These are phyloP conservation scores for Tuber calosporum DNA, from an alignment of 495 filamentous ascomycete species.

Conservation along the genomic window DNA sequence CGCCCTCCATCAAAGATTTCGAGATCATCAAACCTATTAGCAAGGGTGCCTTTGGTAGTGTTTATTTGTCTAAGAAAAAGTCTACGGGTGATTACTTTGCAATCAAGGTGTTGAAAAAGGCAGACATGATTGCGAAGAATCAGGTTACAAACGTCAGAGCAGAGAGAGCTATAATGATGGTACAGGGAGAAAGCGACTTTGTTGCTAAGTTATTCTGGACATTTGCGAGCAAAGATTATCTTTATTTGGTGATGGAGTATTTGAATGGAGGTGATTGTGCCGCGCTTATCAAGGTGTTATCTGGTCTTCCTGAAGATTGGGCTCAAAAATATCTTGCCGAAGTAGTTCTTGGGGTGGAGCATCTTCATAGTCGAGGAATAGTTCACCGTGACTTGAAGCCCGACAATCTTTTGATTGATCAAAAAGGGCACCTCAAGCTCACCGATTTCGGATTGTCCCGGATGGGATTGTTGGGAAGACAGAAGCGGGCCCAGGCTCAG, in stretches of 20 bases:
- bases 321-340: slow-evolving; percentile 93
- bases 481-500: slow-evolving; percentile 78
- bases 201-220: slow-evolving; percentile 99
- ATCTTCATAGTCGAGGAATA: slow-evolving; percentile 88
- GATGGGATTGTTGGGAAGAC: slow-evolving; percentile 93
- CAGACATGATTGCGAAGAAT: slow-evolving; percentile 99
- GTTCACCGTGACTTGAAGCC: slow-evolving; percentile 96
- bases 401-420: slow-evolving; percentile 94
- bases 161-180: slow-evolving; percentile 99
- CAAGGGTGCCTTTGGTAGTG: slow-evolving; percentile 96
- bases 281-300: slow-evolving; percentile 87
- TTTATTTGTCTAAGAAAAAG: slow-evolving; percentile 96
- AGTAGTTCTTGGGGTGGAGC: slow-evolving; percentile 88
- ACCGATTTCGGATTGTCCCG: slow-evolving; percentile 96
- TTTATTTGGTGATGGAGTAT: slow-evolving; percentile 99
- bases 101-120: slow-evolving; percentile 96
- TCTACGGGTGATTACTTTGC: slow-evolving; percentile 96
- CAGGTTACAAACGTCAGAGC: slow-evolving; percentile 99
- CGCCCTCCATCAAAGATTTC: slow-evolving; percentile 96
- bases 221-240: slow-evolving; percentile 97
- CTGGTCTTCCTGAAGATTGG: slow-evolving; percentile 90
- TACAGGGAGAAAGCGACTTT: slow-evolving; percentile 98
- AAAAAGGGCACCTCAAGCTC: slow-evolving; percentile 90
- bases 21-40: slow-evolving; percentile 99
- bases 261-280: slow-evolving; percentile 96